Percentiles rank a stretch among this genome's conserved stretches.
Evolutionary conservation across 1,284 basidiomycete genomes (phyloP).

Genomic region (Cystobasidiaceae sp.): DNA sequence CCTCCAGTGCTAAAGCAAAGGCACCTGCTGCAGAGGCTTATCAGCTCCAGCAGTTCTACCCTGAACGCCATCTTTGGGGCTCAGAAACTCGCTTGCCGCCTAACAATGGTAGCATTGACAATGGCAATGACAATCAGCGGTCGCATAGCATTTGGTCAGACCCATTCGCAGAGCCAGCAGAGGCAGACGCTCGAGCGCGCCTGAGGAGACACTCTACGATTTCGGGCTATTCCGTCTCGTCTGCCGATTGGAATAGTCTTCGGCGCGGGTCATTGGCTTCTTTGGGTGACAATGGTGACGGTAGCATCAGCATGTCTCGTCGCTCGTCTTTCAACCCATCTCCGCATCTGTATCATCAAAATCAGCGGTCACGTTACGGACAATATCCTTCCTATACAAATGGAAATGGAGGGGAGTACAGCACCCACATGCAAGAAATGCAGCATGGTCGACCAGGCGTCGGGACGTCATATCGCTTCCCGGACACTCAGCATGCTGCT

Average conservation of each 20-base stretch:
- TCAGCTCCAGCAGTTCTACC: no score
- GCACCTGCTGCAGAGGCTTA: no score
- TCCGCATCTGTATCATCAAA: no score
- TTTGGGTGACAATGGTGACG: background rate
- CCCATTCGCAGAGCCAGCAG: constrained; percentile 4
- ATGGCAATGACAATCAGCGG: no score
- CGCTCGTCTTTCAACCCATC: no score
- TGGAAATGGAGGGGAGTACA: no score
- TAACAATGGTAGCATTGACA: background rate
- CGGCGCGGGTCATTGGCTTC: constrained; percentile 21
- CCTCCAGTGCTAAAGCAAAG: background rate
- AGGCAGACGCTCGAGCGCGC: background rate
- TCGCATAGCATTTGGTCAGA: constrained; percentile 12
- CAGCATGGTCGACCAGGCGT: background rate
- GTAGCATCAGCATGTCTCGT: no score
- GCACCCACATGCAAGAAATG: background rate
- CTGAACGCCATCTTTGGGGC: no score
- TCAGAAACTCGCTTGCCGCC: no score
- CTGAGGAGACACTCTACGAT: constrained; percentile 24
- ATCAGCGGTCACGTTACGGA: no score
- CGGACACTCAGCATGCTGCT: no score
- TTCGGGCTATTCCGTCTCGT: constrained; percentile 26
- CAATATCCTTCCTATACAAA: no score
- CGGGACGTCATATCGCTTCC: background rate
- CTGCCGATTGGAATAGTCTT: constrained; percentile 24